These are phyloP conservation scores for Auriscalpium microsporum DNA, from an alignment of 768 basidiomycete species.

Conservation along the genomic window DNA sequence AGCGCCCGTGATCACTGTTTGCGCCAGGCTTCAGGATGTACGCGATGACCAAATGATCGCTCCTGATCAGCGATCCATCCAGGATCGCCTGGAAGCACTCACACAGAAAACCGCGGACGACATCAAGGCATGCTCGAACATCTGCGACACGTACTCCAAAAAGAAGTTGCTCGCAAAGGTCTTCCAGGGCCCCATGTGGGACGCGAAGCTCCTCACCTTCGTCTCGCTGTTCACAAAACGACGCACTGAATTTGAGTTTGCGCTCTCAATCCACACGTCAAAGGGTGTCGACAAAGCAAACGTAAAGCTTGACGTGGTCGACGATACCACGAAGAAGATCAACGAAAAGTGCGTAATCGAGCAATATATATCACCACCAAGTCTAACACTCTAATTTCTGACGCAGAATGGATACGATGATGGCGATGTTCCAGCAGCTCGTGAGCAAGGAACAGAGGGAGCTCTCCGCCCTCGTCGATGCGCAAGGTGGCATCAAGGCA, in stretches of 20 bases:
- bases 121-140: conserved; percentile 23
- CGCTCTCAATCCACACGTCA: conserved; percentile 21
- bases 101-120: conserved; percentile 18
- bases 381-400: background rate
- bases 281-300: conserved; percentile 15
- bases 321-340: conserved; percentile 2
- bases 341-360: conserved; percentile 6
- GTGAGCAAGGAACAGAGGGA: conserved; percentile 4
- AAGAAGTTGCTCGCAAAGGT: conserved; percentile 21
- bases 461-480: conserved; percentile 2
- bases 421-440: conserved; percentile 3
- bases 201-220: conserved; percentile 16
- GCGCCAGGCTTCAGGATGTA: conserved; percentile 22
- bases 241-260: conserved; percentile 19
- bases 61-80: conserved; percentile 24
- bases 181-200: conserved; percentile 21
- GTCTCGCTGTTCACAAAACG: conserved; percentile 16
- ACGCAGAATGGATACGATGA: conserved; percentile 7
- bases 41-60: conserved; percentile 21
- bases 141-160: conserved; percentile 23
- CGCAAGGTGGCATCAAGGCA: conserved; percentile 16
- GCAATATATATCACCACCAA: background rate
- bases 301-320: conserved; percentile 8
- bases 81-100: conserved; percentile 25
- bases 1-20: background rate